A percentile compares a stretch with the other conserved stretches of the same genome.
Conservation (phyloP, 139 green algal genomes). For the Chlorella vulgaris region DNA sequence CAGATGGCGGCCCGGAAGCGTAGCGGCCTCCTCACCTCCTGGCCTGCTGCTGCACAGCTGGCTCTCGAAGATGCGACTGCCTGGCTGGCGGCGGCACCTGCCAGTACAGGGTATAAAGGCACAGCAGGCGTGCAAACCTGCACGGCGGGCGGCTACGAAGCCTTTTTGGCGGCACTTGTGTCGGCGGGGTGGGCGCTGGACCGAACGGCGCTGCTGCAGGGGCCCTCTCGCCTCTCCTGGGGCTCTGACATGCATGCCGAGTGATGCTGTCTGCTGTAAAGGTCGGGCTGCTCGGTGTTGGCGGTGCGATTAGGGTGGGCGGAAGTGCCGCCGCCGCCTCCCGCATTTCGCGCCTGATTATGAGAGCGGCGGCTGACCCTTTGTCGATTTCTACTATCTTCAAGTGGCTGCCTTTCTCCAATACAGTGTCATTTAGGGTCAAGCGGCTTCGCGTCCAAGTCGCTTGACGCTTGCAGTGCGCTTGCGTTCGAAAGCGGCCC, state of each 20-base stretch:
- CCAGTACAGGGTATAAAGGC: background rate
- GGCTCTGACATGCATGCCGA: slow-evolving; percentile 11
- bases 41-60: background rate
- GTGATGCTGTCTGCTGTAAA: background rate
- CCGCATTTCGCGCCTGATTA: too few species aligned
- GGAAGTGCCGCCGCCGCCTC: too few species aligned
- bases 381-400: too few species aligned
- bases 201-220: slow-evolving; percentile 45
- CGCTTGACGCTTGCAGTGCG: too few species aligned
- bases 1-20: background rate
- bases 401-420: too few species aligned
- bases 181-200: slow-evolving; percentile 46
- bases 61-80: slow-evolving; percentile 8
- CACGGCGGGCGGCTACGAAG: background rate
- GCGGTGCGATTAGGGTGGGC: too few species aligned
- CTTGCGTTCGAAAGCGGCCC: too few species aligned
- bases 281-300: background rate
- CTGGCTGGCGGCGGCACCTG: background rate
- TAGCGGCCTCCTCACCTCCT: background rate
- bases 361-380: too few species aligned
- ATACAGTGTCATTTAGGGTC: too few species aligned
- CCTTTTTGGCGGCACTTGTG: slow-evolving; percentile 29
- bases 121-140: background rate
- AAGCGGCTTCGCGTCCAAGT: too few species aligned
- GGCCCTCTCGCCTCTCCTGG: slow-evolving; percentile 10